These are phyloP conservation scores for Paraphaeosphaeria minitans DNA, from an alignment of 2,329 filamentous ascomycete genomes.

Conservation along the genomic window DNA sequence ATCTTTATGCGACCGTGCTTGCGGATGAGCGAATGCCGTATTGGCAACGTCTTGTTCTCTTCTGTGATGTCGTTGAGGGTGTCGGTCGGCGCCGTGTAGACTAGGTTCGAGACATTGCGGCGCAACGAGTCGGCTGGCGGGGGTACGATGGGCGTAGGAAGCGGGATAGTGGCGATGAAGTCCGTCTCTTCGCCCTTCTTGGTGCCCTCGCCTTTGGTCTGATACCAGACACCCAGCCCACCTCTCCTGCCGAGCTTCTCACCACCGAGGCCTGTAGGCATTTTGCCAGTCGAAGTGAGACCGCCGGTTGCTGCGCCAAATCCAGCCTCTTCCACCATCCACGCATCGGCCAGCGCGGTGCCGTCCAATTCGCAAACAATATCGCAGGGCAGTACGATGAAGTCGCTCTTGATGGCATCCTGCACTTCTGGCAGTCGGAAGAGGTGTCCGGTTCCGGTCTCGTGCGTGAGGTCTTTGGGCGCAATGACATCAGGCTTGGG, in stretches of 20 bases:
- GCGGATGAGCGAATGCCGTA: conserved; percentile 77
- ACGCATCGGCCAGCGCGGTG: conserved; percentile 81
- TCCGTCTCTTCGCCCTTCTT: conserved; percentile 93
- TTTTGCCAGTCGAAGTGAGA: conserved; percentile 49
- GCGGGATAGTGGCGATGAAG: conserved; percentile 79
- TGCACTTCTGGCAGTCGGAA: conserved; percentile 83
- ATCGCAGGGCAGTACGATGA: conserved; percentile 90
- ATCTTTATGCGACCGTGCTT: conserved; percentile 78
- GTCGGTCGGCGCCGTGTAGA: conserved; percentile 87
- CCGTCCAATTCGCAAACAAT: conserved; percentile 88
- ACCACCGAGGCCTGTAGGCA: conserved; percentile 57
- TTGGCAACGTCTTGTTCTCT: conserved; percentile 71
- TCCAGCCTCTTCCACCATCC: conserved; percentile 84
- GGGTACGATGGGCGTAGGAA: conserved; percentile 63
- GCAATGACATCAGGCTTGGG: conserved; percentile 78
- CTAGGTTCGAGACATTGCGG: conserved; percentile 73
- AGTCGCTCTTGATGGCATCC: conserved; percentile 79
- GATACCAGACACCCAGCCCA: conserved; percentile 88
- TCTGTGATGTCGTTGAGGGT: conserved; percentile 84
- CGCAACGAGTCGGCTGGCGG: conserved; percentile 69
- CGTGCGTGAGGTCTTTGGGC: conserved; percentile 76
- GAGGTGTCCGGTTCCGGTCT: conserved; percentile 87
- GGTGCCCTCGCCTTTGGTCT: conserved; percentile 76
- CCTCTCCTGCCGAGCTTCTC: conserved; percentile 70
- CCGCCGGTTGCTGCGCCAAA: conserved; percentile 65